A percentile compares a stretch with the other conserved stretches of the same genome.
Conservation (phyloP, 1,284 basidiomycete genomes). For the Cystobasidium pallidum region DNA sequence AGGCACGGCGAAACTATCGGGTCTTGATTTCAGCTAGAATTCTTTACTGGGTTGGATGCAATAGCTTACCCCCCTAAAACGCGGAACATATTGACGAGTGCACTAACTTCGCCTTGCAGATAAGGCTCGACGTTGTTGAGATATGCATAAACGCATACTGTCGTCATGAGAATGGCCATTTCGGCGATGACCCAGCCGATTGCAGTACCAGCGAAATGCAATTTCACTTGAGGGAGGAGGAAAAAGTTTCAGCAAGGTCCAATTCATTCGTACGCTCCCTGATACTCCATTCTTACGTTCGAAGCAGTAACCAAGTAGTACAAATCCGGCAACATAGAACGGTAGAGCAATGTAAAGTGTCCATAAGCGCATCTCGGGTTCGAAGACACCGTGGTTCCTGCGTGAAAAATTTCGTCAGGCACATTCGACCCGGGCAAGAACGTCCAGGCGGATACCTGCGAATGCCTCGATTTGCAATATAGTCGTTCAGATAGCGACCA, state of each 20-base stretch:
- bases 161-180: constrained; percentile 43
- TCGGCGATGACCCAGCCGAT: constrained; percentile 53
- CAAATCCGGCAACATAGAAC: constrained; percentile 61
- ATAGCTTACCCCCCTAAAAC: constrained; percentile 61
- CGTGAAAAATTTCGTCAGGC: too few species aligned
- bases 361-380: constrained; percentile 71
- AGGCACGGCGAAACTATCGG: constrained; percentile 64
- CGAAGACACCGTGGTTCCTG: constrained; percentile 69
- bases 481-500: constrained; percentile 70
- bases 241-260: neutral
- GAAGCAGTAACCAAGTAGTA: constrained; percentile 58
- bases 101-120: constrained; percentile 64
- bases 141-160: constrained; percentile 56
- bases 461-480: constrained; percentile 46
- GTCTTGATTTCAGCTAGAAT: too few species aligned
- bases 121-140: constrained; percentile 63
- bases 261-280: neutral
- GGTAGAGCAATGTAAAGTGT: constrained; percentile 67
- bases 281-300: constrained; percentile 51
- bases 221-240: constrained; percentile 59
- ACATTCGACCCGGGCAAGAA: too few species aligned
- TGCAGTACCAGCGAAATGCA: constrained; percentile 58
- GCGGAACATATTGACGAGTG: constrained; percentile 65
- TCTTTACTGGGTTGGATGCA: too few species aligned
- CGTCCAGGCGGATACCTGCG: too few species aligned